Base-by-base conservation (phyloP, 2,329 filamentous ascomycete species). In the Colletotrichum scovillei region DNA sequence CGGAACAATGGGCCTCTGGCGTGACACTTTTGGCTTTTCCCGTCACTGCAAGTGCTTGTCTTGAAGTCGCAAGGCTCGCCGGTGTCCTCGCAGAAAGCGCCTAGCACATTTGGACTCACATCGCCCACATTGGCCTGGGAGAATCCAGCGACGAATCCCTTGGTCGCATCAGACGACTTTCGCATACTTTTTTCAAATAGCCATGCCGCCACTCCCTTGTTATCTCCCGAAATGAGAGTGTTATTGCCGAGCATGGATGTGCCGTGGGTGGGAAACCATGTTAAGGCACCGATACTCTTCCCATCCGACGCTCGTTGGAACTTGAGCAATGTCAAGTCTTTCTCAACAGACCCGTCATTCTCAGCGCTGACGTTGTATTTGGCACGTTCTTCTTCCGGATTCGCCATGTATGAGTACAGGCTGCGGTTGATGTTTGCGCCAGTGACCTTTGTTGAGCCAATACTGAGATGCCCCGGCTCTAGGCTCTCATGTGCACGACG, bases 221-320 rank as follows among this genome's bases (percentile, higher is more conserved):
- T 98, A 81, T 98, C 95, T 32, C 94, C 95, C 3, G 94, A 92
- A 60, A 97, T 91, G 7, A 97, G 87, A 0, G 95, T 97, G 83
- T 97, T 97, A 84, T 98, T 98, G 63, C 93, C 93, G 64, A 95
- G 90, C 86, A 98, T 92, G 1, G 94, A 97, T 0, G 95, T 98
- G 49, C 95, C 95, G 81, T 98, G 95, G 0, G 95, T 94, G 2
- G 95, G 91, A 80, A 96, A 98, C 93, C 95, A 98, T 16, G 94
- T 96, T 74, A 98, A 82, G 4, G 97, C 86, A n/a, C 94, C 95
- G 49, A 94, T 90, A 65, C 92, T 92, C 82, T 93, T 94, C 67
- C 89, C 88, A 78, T 96, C 93, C 1, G 89, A 91, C 2, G 89
- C 89, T 52, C 93, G 88, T 75, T 91, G 90, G 78, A 98, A 95